phyloP scores from a whole-genome alignment of 805 yeast species.

The Cyberlindnera bimundalis region DNA sequence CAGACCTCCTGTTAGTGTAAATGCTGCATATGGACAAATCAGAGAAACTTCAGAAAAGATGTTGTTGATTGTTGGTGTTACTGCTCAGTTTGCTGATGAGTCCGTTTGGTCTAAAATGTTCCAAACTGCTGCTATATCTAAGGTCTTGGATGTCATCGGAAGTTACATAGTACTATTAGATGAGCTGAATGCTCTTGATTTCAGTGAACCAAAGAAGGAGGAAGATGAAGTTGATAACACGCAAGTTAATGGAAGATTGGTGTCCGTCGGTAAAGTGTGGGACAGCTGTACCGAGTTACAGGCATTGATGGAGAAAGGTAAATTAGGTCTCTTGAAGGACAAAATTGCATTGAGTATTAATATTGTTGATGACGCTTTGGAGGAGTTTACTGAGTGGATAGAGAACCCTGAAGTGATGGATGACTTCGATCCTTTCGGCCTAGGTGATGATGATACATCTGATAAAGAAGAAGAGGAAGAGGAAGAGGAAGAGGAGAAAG shows the following conservation, averaged over 20 bases:
- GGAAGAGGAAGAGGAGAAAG: constrained; percentile 19
- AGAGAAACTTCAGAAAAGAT: constrained; percentile 42
- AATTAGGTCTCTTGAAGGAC: constrained; percentile 47
- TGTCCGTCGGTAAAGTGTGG: constrained; percentile 70
- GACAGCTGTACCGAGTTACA: constrained; percentile 52
- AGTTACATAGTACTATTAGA: constrained; percentile 21
- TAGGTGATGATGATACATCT: constrained; percentile 26
- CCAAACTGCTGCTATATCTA: constrained; percentile 20
- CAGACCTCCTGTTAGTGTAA: constrained; percentile 51
- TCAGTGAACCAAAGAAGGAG: constrained; percentile 17
- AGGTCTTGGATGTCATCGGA: constrained; percentile 17
- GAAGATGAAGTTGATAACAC: constrained; percentile 28
- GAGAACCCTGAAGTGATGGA: constrained; percentile 49
- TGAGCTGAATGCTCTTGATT: constrained; percentile 25
- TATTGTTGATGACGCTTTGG: constrained; percentile 58
- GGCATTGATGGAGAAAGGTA: constrained; percentile 44
- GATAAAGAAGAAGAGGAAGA: constrained; percentile 31
- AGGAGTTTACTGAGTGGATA: constrained; percentile 68
- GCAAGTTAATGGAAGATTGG: constrained; percentile 39
- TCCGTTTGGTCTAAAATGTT: constrained; percentile 34
- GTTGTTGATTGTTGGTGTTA: constrained; percentile 44
- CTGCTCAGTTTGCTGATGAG: constrained; percentile 37
- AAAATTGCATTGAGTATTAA: constrained; percentile 42
- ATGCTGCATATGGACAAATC: constrained; percentile 48
- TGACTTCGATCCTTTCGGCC: constrained; percentile 53